A percentile compares a stretch with the other conserved stretches of the same genome.
These are phyloP conservation scores for Magnaporthales sp. DNA, from an alignment of 2,329 filamentous ascomycete genomes.

Conservation along the genomic window DNA sequence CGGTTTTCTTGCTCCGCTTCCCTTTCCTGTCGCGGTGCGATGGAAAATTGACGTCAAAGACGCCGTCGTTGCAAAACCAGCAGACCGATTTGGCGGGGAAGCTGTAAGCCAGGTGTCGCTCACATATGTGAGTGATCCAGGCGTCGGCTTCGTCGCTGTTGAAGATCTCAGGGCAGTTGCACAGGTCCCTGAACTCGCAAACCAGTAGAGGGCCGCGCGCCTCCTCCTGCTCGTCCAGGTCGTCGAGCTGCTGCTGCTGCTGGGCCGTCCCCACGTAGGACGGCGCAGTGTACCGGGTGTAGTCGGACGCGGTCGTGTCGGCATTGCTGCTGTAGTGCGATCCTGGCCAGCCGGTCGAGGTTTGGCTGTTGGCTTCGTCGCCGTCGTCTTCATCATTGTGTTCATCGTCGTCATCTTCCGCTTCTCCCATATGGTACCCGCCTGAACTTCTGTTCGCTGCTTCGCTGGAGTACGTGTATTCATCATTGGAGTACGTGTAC, in stretches of 20 bases:
- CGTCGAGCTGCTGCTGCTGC: not conserved
- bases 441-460: too few relatives aligned
- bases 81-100: slow-evolving; percentile 32
- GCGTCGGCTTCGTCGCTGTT: slow-evolving; percentile 21
- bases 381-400: too few relatives aligned
- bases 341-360: not conserved
- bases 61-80: slow-evolving; percentile 37
- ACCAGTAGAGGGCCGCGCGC: slow-evolving; percentile 17
- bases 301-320: not conserved
- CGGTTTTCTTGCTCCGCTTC: not conserved
- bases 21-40: not conserved
- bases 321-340: not conserved
- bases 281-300: not conserved
- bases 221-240: not conserved
- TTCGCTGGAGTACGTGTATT: not conserved
- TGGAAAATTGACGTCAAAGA: slow-evolving; percentile 18
- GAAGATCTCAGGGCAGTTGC: slow-evolving; percentile 29
- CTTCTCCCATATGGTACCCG: not conserved
- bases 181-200: slow-evolving; percentile 35
- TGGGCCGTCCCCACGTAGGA: not conserved
- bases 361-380: not conserved
- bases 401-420: not conserved
- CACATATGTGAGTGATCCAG: slow-evolving; percentile 38
- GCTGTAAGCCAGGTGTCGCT: slow-evolving; percentile 22
- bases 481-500: not conserved